phyloP scores from a whole-genome alignment of 768 basidiomycete species.

The Naematelia aurantialba region DNA sequence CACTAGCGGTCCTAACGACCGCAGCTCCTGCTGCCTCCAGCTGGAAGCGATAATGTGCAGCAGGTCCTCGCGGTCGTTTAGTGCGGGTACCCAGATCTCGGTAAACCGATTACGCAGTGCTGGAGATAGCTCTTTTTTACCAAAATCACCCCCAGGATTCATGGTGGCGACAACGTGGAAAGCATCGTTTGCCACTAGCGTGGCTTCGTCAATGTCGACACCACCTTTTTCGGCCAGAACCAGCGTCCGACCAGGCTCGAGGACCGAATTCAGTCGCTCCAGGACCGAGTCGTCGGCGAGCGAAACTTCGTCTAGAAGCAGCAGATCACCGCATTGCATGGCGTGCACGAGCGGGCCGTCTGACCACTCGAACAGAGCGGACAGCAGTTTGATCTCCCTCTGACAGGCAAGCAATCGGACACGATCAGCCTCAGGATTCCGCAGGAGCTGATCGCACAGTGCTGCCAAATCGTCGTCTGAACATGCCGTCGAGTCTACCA shows the following conservation, averaged over 20 bases:
- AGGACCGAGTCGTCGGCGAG: slow-evolving; percentile 96
- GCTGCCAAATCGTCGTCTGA: slow-evolving; percentile 29
- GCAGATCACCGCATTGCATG: slow-evolving; percentile 78
- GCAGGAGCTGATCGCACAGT: slow-evolving; percentile 44
- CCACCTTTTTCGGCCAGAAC: slow-evolving; percentile 92
- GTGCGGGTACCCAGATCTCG: slow-evolving; percentile 94
- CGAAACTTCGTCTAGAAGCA: slow-evolving; percentile 94
- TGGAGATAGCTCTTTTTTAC: slow-evolving; percentile 97
- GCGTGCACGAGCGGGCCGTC: slow-evolving; percentile 93
- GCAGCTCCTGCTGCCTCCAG: slow-evolving; percentile 63
- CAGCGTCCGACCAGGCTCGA: slow-evolving; percentile 83
- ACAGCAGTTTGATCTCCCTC: slow-evolving; percentile 51
- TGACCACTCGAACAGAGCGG: slow-evolving; percentile 92
- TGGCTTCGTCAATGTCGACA: slow-evolving; percentile 63
- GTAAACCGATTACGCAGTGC: slow-evolving; percentile 96
- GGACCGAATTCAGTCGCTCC: slow-evolving; percentile 91
- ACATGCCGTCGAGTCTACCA: slow-evolving; percentile 8
- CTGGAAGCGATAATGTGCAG: slow-evolving; percentile 68
- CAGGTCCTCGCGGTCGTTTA: slow-evolving; percentile 69
- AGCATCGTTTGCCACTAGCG: slow-evolving; percentile 60
- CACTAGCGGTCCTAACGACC: slow-evolving; percentile 59
- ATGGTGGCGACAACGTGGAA: slow-evolving; percentile 96
- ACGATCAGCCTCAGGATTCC: slow-evolving; percentile 54
- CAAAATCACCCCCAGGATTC: slow-evolving; percentile 99
- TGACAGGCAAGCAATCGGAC: slow-evolving; percentile 51